These are phyloP conservation scores for Santalum album DNA, from an alignment of 164 flowering plant species.

Conservation along the genomic window DNA sequence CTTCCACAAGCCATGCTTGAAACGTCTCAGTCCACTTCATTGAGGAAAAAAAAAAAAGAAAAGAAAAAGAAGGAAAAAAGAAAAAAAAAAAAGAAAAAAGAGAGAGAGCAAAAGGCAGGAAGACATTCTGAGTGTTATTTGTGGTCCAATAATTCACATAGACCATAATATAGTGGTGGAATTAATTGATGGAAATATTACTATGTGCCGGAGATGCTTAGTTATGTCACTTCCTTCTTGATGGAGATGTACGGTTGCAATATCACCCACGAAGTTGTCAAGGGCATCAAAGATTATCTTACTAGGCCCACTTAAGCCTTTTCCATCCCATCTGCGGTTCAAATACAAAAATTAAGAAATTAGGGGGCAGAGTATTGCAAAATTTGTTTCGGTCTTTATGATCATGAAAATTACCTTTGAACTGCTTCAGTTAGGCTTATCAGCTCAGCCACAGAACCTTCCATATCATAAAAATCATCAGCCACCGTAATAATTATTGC, in stretches of 20 bases:
- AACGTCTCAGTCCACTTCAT: slow-evolving; percentile 32
- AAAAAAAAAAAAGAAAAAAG: not conserved
- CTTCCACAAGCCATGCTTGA: slow-evolving; percentile 31
- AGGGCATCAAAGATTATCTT: slow-evolving; percentile 30
- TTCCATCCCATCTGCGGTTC: slow-evolving; percentile 28
- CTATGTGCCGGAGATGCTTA: slow-evolving; percentile 12
- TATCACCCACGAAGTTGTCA: slow-evolving; percentile 21
- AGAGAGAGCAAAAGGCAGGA: not conserved
- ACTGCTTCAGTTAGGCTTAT: slow-evolving; percentile 19
- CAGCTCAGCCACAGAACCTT: slow-evolving; percentile 21
- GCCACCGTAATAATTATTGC: slow-evolving; percentile 19
- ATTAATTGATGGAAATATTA: slow-evolving; percentile 5
- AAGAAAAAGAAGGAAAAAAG: too few species aligned
- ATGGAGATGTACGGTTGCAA: slow-evolving; percentile 7
- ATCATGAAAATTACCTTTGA: slow-evolving; percentile 6
- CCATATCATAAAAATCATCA: slow-evolving; percentile 26
- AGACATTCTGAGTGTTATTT: not conserved
- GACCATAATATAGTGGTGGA: not conserved
- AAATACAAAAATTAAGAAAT: not conserved
- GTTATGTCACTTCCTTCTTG: slow-evolving; percentile 16
- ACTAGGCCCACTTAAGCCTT: slow-evolving; percentile 22
- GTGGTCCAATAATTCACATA: not conserved
- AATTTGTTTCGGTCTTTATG: not conserved
- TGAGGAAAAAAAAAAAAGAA: not conserved
- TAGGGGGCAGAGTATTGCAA: not conserved